phyloP scores from a whole-genome alignment of 441 rosid genomes.

The Adansonia grandidieri region DNA sequence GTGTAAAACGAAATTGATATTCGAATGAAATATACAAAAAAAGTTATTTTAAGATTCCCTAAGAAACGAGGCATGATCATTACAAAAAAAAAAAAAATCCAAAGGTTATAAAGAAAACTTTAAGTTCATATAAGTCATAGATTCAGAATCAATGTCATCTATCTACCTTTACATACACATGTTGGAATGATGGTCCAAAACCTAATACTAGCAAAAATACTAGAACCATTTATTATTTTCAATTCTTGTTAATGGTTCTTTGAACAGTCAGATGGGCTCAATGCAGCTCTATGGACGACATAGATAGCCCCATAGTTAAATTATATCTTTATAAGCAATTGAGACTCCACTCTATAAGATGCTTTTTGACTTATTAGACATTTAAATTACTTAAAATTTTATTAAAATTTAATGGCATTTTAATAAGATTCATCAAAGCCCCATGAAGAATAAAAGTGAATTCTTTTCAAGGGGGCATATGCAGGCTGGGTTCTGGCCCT shows the following conservation, averaged over 20 bases:
- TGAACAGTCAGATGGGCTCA: background rate
- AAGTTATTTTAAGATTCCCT: too few relatives aligned
- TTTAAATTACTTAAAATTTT: constrained; percentile 5
- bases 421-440: background rate
- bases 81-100: too few relatives aligned
- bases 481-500: background rate
- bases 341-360: constrained; percentile 11
- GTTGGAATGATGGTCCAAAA: background rate
- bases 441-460: constrained; percentile 17
- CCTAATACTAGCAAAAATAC: background rate
- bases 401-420: background rate
- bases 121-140: too few relatives aligned
- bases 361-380: constrained; percentile 15
- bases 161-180: background rate
- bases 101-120: too few relatives aligned
- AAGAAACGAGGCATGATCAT: too few relatives aligned
- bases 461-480: background rate
- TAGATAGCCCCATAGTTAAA: constrained; percentile 16
- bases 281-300: background rate
- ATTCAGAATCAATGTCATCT: background rate
- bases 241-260: background rate
- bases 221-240: background rate
- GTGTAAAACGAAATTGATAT: too few relatives aligned
- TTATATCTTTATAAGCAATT: constrained; percentile 22
- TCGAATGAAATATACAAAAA: too few relatives aligned